Evolutionary conservation across 129 eudicot genomes (phyloP), one percentile per base, ranked within the genome.

Genomic region (Deinandra increscens): DNA sequence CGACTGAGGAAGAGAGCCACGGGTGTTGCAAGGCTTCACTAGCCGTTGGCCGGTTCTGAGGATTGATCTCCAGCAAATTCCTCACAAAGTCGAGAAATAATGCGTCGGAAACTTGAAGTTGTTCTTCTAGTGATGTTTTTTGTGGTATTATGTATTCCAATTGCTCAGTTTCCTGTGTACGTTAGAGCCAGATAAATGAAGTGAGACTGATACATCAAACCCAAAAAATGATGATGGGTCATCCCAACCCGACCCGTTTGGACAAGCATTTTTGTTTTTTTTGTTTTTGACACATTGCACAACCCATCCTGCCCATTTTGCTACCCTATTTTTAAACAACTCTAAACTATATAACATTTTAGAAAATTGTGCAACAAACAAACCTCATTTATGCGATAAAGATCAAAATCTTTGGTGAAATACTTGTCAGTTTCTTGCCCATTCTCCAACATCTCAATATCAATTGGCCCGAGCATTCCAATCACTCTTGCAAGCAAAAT

Each of bases 341-440:
- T 36, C 5, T 36, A 36, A 4, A 6, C 39, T 6, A 36, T 36
- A 7, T 36, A 4, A 36, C 9, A 46, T 44, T 75, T 60, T 59
- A 68, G 23, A 68, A n/a, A 55, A 44, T 9, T 36, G 55, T 48
- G 75, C 55, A 75, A 23, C 19, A 45, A 9, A 61, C 84, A 44
- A 50, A 94, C 99, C 97, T 94, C 96, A 4, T 90, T 77, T 22
- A 80, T 70, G 49, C 71, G 74, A 79, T 80, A 94, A 43, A 94
- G 93, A 72, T 87, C 91, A 62, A 72, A 85, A 58, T 87, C 96
- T 66, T 85, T 69, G 0, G 99, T 90, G 60, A 94, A 94, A 75
- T 94, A 94, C 60, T 94, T 94, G 51, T 85, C 75, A 0, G 95
- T 94, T 75, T 89, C 99, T 60, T 80, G 87, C 55, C 99, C 99